Conservation (phyloP, 1,139 yeast species). For the Eremothecium gossypii region DNA sequence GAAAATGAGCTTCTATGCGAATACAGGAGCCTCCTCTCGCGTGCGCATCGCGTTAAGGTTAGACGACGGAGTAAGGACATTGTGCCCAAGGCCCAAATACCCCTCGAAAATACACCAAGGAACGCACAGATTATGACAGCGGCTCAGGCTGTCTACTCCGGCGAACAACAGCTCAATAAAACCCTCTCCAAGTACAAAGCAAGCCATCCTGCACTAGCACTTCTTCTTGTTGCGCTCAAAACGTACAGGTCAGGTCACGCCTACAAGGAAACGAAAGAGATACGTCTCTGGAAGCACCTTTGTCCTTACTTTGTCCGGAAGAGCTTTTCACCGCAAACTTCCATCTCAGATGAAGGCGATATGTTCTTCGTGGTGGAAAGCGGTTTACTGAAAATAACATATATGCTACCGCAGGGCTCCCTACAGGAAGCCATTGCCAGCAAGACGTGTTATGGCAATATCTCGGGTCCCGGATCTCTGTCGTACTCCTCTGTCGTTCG, state of each 20-base stretch:
- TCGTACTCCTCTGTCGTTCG: slow-evolving; percentile 21
- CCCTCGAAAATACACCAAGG: slow-evolving; percentile 34
- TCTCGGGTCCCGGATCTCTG: slow-evolving; percentile 14
- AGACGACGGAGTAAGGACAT: slow-evolving; percentile 9
- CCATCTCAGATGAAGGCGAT: slow-evolving; percentile 19
- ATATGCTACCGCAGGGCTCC: slow-evolving; percentile 44
- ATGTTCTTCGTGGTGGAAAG: slow-evolving; percentile 65
- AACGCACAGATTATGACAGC: slow-evolving; percentile 33
- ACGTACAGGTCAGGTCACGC: slow-evolving; percentile 31
- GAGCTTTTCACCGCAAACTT: slow-evolving; percentile 15
- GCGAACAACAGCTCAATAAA: slow-evolving; percentile 30
- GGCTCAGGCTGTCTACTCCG: slow-evolving; percentile 30
- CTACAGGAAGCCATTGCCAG: slow-evolving; percentile 74
- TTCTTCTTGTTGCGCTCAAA: slow-evolving; percentile 25
- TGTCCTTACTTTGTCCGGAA: slow-evolving; percentile 20
- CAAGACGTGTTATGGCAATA: slow-evolving; percentile 75
- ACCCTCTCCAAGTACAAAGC: slow-evolving; percentile 36
- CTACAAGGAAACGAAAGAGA: slow-evolving; percentile 20
- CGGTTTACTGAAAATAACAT: slow-evolving; percentile 63
- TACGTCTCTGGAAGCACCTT: slow-evolving; percentile 23
- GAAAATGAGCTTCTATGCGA: slow-evolving; percentile 79
- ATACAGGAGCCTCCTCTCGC: slow-evolving; percentile 36
- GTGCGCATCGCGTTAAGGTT: slow-evolving; percentile 19
- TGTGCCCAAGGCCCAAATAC: slow-evolving; percentile 3
- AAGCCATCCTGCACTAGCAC: slow-evolving; percentile 20